These are phyloP conservation scores for Paracoccidioides brasiliensis DNA, from an alignment of 2,329 filamentous ascomycete species.

Conservation along the genomic window DNA sequence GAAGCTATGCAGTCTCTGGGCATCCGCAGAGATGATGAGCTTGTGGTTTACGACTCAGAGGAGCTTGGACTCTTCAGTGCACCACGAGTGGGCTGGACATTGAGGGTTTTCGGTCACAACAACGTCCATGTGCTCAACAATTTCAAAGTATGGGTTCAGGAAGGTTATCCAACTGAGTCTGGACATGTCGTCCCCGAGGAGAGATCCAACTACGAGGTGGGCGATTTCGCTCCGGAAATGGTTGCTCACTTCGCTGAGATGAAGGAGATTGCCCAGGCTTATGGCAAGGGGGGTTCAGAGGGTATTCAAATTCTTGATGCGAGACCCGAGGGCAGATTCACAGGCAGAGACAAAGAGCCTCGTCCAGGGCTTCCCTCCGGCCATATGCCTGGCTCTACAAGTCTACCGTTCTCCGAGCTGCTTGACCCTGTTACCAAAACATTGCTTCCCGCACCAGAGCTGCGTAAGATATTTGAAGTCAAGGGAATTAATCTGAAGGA, in stretches of 20 bases:
- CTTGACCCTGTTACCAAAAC: constrained; percentile 75
- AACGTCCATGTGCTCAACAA: constrained; percentile 90
- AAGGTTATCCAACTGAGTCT: constrained; percentile 70
- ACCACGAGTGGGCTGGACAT: constrained; percentile 85
- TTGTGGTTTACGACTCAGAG: constrained; percentile 88
- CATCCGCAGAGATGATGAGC: constrained; percentile 71
- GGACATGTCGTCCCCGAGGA: constrained; percentile 38
- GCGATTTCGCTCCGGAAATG: constrained; percentile 48
- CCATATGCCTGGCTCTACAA: constrained; percentile 81
- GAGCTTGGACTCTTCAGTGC: constrained; percentile 91
- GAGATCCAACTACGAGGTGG: constrained; percentile 33
- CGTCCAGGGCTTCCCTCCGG: constrained; percentile 74
- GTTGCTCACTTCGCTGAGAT: constrained; percentile 76
- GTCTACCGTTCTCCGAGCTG: constrained; percentile 64
- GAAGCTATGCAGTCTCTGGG: constrained; percentile 80
- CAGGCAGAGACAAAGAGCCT: constrained; percentile 73
- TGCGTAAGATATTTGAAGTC: constrained; percentile 63
- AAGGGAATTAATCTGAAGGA: constrained; percentile 67
- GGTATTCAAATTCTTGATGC: constrained; percentile 85
- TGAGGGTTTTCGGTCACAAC: constrained; percentile 77
- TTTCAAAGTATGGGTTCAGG: constrained; percentile 82
- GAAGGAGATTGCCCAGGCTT: constrained; percentile 59
- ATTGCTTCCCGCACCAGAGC: constrained; percentile 56
- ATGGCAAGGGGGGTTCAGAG: constrained; percentile 70
- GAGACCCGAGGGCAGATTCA: constrained; percentile 64